Conservation (phyloP, 306 rosid genomes). For the Cyamopsis tetragonoloba region DNA sequence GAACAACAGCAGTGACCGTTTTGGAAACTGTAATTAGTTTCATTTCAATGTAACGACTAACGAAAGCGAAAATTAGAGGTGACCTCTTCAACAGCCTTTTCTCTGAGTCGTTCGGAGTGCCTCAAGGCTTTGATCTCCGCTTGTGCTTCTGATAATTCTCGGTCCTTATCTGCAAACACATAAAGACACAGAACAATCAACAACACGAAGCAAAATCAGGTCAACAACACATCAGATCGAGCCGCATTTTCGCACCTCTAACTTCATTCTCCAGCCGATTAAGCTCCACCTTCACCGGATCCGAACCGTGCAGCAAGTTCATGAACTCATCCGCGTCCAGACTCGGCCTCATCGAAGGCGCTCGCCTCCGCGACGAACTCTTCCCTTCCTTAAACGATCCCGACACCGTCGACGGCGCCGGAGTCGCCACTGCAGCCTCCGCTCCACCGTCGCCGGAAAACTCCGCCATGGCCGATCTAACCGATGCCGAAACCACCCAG, state of each 20-base stretch:
- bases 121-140: conserved; percentile 96
- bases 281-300: conserved; percentile 99
- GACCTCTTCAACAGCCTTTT: conserved; percentile 99
- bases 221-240: conserved; percentile 63
- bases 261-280: conserved; percentile 98
- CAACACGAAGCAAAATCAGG: conserved; percentile 36
- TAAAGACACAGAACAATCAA: conserved; percentile 10
- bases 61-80: background rate
- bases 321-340: conserved; percentile 92
- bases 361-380: conserved; percentile 73
- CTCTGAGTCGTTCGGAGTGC: conserved; percentile 84
- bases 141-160: conserved; percentile 86
- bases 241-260: conserved; percentile 82
- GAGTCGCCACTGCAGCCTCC: conserved; percentile 28
- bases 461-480: conserved; percentile 91
- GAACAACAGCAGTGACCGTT: background rate
- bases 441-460: conserved; percentile 54
- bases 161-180: conserved; percentile 80
- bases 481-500: conserved; percentile 25
- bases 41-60: background rate
- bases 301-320: conserved; percentile 93
- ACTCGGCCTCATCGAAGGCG: conserved; percentile 67
- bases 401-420: conserved; percentile 58
- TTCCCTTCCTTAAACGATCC: conserved; percentile 95
- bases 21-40: background rate